Evolutionary conservation across 192 early-diverging fungal genomes (phyloP), one percentile per base, ranked within the genome.

Genomic region (Linnemannia elongata): DNA sequence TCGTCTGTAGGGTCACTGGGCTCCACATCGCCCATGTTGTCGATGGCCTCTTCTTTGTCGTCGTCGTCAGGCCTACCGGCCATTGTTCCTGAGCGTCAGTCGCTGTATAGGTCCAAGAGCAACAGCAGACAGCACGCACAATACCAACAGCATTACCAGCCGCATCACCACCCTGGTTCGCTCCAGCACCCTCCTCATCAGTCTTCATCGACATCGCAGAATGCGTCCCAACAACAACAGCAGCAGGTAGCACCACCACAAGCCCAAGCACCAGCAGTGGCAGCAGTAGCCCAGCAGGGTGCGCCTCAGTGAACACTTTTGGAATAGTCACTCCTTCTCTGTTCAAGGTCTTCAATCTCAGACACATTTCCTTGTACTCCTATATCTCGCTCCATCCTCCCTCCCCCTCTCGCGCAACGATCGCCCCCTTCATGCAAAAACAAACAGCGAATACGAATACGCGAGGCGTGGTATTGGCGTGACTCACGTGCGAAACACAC

Each of bases 81-180:
- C 24, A 87, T 87, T 66, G 85, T 87, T 0, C 85, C 85, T 35
- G 85, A 87, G 33, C 85, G 85, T 1, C 79, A 87, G 39, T 87
- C 85, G 10, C 41, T 87, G 45, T 87, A 87, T 75, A 71, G 85
- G 47, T 87, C 85, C 18, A 87, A 87, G 76, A 87, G 85, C 36
- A 87, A 80, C 54, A 70, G 85, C 60, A 76, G 85, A 69, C 75
- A 81, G 47, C 57, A 86, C 76, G n/a, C 69, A 35, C 84, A 80
- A 22, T 86, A 81, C 44, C 82, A 72, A 20, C 77, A 66, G 45
- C 45, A 57, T 1, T 77, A 76, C 36, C 77, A 75, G 33, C 60
- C 76, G 10, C 74, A 84, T 49, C 41, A 76, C 39, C 84, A 85
- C 4, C 47, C 17, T 38, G 74, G 75, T 44, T 68, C 52, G n/a